Conservation (phyloP, 257 asterid genomes). For the Solanum sitiens region DNA sequence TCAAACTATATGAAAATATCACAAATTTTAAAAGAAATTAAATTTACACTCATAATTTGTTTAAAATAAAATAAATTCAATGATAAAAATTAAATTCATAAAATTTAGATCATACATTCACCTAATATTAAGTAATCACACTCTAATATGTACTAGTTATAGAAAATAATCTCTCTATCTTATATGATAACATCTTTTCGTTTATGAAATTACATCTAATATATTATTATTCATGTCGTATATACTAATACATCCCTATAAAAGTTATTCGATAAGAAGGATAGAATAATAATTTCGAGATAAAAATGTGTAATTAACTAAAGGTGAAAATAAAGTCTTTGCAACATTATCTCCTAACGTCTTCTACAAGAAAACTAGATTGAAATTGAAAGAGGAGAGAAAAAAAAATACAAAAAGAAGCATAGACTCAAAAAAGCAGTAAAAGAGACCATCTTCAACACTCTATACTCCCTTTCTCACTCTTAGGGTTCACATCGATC, state of each 20-base stretch:
- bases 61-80: too few relatives aligned
- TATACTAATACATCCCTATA: not conserved
- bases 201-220: too few relatives aligned
- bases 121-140: not conserved
- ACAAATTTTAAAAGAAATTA: too few relatives aligned
- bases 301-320: not conserved
- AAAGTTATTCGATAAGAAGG: accelerated
- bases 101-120: not conserved
- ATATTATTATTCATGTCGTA: too few relatives aligned
- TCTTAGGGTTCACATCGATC: not conserved
- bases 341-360: not conserved
- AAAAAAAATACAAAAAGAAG: not conserved
- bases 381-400: not conserved
- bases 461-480: not conserved
- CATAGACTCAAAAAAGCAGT: not conserved
- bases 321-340: not conserved
- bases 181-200: too few relatives aligned
- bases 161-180: not conserved
- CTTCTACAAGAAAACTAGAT: not conserved
- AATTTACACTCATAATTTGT: not conserved
- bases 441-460: not conserved
- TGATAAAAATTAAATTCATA: too few relatives aligned
- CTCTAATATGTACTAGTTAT: not conserved
- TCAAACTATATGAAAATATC: too few relatives aligned
- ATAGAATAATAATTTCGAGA: not conserved